phyloP scores from a whole-genome alignment of 352 stramenopile genomes.

The Globisporangium irregulare region DNA sequence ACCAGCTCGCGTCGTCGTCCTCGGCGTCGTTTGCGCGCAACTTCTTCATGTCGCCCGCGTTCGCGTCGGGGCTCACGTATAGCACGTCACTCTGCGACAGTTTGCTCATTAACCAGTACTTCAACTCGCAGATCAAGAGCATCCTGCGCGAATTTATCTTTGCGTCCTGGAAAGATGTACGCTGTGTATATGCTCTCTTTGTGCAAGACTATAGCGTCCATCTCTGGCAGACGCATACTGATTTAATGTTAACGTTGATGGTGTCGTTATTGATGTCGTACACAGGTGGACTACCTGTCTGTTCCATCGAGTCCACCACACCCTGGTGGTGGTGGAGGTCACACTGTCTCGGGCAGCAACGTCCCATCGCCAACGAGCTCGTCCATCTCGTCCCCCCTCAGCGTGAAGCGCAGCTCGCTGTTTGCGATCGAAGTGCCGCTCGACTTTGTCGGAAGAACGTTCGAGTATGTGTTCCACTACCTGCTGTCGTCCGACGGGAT shows the following conservation, averaged over 20 bases:
- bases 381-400: conserved; percentile 27
- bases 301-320: conserved; percentile 23
- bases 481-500: conserved; percentile 79
- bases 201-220: neutral
- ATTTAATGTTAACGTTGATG: conserved; percentile 2
- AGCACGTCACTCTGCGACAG: conserved; percentile 84
- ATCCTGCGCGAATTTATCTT: conserved; percentile 88
- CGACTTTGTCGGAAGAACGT: conserved; percentile 78
- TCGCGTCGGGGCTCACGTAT: conserved; percentile 81
- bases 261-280: neutral
- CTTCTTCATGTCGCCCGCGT: conserved; percentile 79
- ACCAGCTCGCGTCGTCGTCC: conserved; percentile 41
- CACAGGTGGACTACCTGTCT: conserved; percentile 35
- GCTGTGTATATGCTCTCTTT: neutral
- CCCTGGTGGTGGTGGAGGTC: neutral
- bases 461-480: conserved; percentile 84
- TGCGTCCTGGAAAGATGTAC: conserved; percentile 62
- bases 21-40: conserved; percentile 65
- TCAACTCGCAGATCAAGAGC: conserved; percentile 84
- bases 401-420: conserved; percentile 64
- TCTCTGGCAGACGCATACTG: neutral
- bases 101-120: conserved; percentile 88
- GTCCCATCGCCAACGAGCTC: conserved; percentile 32
- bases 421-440: conserved; percentile 79
- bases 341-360: neutral